Evolutionary conservation across 2,329 filamentous ascomycete species (phyloP).

Genomic region (Samsoniella hepiali): DNA sequence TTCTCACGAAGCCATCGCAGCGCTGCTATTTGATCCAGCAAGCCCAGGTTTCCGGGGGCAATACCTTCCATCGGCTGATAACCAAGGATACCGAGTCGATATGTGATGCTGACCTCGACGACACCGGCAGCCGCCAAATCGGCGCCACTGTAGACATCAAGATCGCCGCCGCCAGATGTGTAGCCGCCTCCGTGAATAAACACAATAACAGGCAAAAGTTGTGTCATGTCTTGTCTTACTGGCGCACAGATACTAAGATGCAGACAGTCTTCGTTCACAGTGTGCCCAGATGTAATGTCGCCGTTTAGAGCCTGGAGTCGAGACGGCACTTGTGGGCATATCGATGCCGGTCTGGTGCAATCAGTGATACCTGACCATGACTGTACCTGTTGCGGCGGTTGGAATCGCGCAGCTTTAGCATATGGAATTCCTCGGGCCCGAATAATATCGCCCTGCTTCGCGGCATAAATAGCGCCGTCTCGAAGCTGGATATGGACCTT

Average conservation of each 20-base stretch:
- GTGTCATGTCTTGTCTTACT: neutral
- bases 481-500: constrained; percentile 25
- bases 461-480: constrained; percentile 19
- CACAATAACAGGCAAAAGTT: constrained; percentile 27
- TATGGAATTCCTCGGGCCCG: constrained; percentile 21
- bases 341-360: constrained; percentile 19
- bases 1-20: constrained; percentile 62
- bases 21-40: constrained; percentile 57
- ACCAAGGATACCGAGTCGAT: constrained; percentile 35
- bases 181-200: constrained; percentile 27
- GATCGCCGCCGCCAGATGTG: constrained; percentile 19
- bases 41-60: constrained; percentile 49
- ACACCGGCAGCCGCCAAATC: constrained; percentile 19
- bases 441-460: constrained; percentile 6
- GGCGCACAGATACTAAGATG: constrained; percentile 20
- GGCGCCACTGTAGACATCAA: constrained; percentile 20
- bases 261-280: constrained; percentile 22
- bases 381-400: constrained; percentile 11
- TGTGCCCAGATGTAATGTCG: constrained; percentile 12
- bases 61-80: constrained; percentile 24
- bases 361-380: constrained; percentile 18
- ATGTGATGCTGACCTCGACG: constrained; percentile 36
- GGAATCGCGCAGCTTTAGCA: constrained; percentile 21
- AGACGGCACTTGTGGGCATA: constrained; percentile 23
- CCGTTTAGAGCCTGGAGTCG: constrained; percentile 20